Conservation (phyloP, 352 stramenopile species). For the Phytophthora pinifolia region DNA sequence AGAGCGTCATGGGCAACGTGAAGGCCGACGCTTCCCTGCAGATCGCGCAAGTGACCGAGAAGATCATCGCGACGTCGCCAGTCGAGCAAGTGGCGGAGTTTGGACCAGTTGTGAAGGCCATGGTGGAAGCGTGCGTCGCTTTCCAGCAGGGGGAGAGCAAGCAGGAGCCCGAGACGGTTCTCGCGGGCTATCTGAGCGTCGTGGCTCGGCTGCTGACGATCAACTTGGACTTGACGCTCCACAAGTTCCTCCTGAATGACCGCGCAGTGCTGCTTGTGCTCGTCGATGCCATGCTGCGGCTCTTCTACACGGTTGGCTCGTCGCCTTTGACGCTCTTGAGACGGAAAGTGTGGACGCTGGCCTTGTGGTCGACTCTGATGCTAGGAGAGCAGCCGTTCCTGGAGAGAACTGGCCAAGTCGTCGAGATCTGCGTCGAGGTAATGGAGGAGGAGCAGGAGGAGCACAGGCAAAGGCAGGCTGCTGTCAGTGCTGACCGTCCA, state of each 20-base stretch:
- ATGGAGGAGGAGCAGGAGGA: conserved; percentile 66
- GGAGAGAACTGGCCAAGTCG: conserved; percentile 61
- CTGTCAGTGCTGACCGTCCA: conserved; percentile 8
- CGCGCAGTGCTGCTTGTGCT: conserved; percentile 36
- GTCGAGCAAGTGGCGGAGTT: conserved; percentile 40
- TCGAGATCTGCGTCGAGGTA: conserved; percentile 69
- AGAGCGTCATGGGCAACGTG: conserved; percentile 59
- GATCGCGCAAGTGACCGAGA: conserved; percentile 48
- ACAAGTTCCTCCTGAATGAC: conserved; percentile 46
- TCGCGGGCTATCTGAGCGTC: conserved; percentile 66
- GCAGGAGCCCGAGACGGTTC: conserved; percentile 55
- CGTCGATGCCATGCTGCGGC: conserved; percentile 61
- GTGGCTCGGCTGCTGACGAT: conserved; percentile 51
- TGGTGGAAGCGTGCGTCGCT: conserved; percentile 47
- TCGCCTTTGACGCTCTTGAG: conserved; percentile 55
- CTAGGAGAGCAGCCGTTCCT: conserved; percentile 42
- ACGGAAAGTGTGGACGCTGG: conserved; percentile 73
- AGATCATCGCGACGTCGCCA: conserved; percentile 37
- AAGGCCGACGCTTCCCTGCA: conserved; percentile 70
- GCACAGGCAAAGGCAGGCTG: conserved; percentile 18
- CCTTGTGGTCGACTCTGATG: conserved; percentile 46
- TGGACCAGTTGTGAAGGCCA: conserved; percentile 36
- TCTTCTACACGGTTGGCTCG: conserved; percentile 73
- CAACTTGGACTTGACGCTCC: conserved; percentile 47
- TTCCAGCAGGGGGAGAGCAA: conserved; percentile 42